Evolutionary conservation across 2,329 filamentous ascomycete species (phyloP).

Genomic region (Passalora sequoiae): DNA sequence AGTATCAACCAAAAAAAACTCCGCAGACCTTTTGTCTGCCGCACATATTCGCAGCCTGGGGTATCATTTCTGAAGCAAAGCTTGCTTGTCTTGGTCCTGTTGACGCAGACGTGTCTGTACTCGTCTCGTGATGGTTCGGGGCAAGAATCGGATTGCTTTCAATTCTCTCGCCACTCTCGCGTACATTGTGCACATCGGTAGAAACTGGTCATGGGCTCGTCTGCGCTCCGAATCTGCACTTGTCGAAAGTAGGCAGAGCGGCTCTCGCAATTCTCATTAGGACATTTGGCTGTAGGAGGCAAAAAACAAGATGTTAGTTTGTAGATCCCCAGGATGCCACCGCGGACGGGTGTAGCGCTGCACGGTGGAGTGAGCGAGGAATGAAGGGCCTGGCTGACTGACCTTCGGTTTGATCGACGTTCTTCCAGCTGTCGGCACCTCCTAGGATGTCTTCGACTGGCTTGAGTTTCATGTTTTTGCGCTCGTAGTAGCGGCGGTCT

Average conservation of each 20-base stretch:
- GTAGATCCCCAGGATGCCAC: too few species aligned
- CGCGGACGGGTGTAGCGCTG: too few species aligned
- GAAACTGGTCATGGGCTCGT: conserved; percentile 98
- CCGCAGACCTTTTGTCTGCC: not conserved
- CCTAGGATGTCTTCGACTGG: conserved; percentile 88
- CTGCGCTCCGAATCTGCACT: conserved; percentile 94
- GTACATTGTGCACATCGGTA: conserved; percentile 58
- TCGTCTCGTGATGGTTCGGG: too few species aligned
- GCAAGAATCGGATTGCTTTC: too few species aligned
- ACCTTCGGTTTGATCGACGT: conserved; percentile 74
- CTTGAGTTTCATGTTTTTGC: conserved; percentile 72
- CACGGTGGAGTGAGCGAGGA: too few species aligned
- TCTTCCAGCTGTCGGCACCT: conserved; percentile 81
- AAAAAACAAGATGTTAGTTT: too few species aligned
- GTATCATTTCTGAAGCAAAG: conserved; percentile 1
- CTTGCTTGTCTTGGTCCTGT: too few species aligned
- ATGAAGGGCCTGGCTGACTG: conserved; percentile 22
- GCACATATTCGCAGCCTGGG: not conserved
- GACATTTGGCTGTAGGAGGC: conserved; percentile 69
- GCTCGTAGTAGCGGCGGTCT: conserved; percentile 73
- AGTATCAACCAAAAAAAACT: not conserved
- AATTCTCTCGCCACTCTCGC: conserved; percentile 43
- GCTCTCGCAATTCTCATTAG: conserved; percentile 72
- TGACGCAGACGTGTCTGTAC: too few species aligned
- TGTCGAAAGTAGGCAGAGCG: conserved; percentile 89